These are phyloP conservation scores for Penicilliopsis zonata DNA, from an alignment of 495 filamentous ascomycete genomes.

Conservation along the genomic window DNA sequence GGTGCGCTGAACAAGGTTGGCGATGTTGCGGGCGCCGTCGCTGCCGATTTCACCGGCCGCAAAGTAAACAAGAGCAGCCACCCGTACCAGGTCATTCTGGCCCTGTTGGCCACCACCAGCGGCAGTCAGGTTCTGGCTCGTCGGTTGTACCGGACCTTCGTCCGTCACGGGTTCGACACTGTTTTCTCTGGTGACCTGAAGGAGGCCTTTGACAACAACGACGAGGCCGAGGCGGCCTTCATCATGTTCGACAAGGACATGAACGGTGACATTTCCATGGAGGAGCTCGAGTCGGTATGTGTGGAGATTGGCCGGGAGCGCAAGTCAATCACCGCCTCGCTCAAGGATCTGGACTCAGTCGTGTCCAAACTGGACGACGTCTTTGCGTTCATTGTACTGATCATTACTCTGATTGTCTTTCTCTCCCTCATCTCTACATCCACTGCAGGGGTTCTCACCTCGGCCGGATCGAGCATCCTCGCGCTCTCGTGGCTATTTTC, in stretches of 20 bases:
- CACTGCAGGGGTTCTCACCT: conserved; percentile 74
- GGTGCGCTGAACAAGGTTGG: conserved; percentile 68
- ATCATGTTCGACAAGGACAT: conserved; percentile 92
- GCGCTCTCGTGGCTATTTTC: conserved; percentile 89
- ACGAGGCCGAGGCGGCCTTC: conserved; percentile 88
- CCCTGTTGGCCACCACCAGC: conserved; percentile 56
- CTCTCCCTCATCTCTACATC: conserved; percentile 82
- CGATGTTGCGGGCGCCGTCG: conserved; percentile 78
- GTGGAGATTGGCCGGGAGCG: conserved; percentile 92
- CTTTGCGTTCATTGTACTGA: conserved; percentile 70
- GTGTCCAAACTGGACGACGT: conserved; percentile 84
- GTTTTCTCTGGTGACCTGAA: conserved; percentile 67
- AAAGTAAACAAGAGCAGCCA: conserved; percentile 62
- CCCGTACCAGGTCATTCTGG: conserved; percentile 69
- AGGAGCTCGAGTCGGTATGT: conserved; percentile 85
- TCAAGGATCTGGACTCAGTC: conserved; percentile 93
- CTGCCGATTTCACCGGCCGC: conserved; percentile 88
- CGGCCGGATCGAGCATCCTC: conserved; percentile 72
- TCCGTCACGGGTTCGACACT: conserved; percentile 58
- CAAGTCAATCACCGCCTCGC: conserved; percentile 84
- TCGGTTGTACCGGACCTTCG: conserved; percentile 85
- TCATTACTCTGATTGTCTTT: conserved; percentile 75
- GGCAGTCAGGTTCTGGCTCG: conserved; percentile 83
- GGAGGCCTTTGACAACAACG: conserved; percentile 67
- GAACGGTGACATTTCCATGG: conserved; percentile 94